A percentile compares a stretch with the other conserved stretches of the same genome.
These are phyloP conservation scores for Alternaria viburni DNA, from an alignment of 2,329 filamentous ascomycete genomes.

Conservation along the genomic window DNA sequence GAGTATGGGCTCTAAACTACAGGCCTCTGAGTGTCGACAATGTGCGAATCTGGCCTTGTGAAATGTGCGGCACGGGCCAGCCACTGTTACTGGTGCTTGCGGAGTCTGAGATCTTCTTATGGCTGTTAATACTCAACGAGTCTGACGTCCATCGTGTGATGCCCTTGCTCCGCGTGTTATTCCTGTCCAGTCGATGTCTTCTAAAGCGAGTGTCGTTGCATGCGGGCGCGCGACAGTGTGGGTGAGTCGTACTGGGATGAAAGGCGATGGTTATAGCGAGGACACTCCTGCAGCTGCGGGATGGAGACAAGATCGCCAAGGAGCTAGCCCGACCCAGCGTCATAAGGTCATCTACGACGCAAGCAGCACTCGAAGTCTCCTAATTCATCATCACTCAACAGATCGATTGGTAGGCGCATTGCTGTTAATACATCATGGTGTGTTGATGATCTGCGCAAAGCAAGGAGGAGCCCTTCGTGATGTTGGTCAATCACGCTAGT, in stretches of 20 bases:
- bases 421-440: background rate
- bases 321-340: background rate
- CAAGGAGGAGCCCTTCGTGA: background rate
- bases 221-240: background rate
- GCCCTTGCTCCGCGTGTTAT: background rate
- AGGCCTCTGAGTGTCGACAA: no score
- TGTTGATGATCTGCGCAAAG: background rate
- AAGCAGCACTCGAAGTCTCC: background rate
- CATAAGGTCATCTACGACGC: background rate
- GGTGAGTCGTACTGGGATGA: background rate
- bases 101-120: no score
- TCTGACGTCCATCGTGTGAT: background rate
- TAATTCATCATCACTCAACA: background rate
- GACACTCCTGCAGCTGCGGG: background rate
- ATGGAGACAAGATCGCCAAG: background rate
- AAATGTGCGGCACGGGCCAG: no score
- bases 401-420: background rate
- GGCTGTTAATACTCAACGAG: no score
- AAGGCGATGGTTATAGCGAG: background rate
- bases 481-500: background rate
- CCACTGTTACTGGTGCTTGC: no score
- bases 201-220: background rate
- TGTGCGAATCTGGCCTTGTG: no score
- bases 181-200: background rate
- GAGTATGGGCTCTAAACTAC: no score